phyloP scores from a whole-genome alignment of 768 basidiomycete species.

The Phanerochaete carnosa region DNA sequence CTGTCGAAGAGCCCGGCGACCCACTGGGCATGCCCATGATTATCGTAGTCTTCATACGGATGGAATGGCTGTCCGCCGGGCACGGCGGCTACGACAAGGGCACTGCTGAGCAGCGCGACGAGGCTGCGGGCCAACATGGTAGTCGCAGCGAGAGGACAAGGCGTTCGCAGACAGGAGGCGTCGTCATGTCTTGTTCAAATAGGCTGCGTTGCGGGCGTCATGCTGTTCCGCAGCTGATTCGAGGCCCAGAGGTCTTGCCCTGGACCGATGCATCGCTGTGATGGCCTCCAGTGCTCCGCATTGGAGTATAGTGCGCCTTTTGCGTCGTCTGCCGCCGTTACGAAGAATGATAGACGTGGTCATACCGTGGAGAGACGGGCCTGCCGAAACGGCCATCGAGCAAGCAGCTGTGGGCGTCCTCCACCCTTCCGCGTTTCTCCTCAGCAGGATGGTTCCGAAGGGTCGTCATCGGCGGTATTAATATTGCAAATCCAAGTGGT shows the following conservation, averaged over 20 bases:
- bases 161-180: not conserved
- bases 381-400: no score
- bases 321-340: not conserved
- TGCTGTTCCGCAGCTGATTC: conserved; percentile 4
- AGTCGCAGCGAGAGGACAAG: not conserved
- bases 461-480: not conserved
- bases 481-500: not conserved
- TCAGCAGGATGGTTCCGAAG: not conserved
- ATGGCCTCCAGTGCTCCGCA: not conserved
- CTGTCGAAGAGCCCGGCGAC: not conserved
- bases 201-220: conserved; percentile 1
- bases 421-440: not conserved
- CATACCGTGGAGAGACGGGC: no score
- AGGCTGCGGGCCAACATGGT: conserved; percentile 20
- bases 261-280: conserved; percentile 1
- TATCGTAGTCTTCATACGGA: not conserved
- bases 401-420: no score
- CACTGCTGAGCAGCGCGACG: conserved; percentile 17
- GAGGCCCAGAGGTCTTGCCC: not conserved
- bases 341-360: no score
- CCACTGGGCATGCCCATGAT: not conserved
- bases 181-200: not conserved
- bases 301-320: not conserved
- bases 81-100: conserved; percentile 17
- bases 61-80: not conserved